Base-by-base conservation (phyloP, 2,329 filamentous ascomycete genomes). In the Fusarium continuum region DNA sequence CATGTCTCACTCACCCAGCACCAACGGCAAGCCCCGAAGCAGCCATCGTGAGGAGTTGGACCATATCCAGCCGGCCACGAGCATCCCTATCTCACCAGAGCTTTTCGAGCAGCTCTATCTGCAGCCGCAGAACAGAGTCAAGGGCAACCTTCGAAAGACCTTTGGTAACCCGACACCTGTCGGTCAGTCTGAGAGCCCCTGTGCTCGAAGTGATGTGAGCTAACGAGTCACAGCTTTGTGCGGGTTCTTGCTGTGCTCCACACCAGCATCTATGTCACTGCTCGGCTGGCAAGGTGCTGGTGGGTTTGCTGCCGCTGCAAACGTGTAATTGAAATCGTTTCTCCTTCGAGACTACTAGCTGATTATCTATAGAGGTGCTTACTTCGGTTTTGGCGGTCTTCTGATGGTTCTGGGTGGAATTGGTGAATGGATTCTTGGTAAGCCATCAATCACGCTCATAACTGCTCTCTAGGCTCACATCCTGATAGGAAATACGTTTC, bases 81-180 rank as follows among this genome's bases (percentile, higher is more conserved):
- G 78, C 66, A 76, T 84, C 7, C 73, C 80, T 6, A 80, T 85
- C 48, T 76, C 82, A 0, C 80, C 81, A 1, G 82, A 83, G 68
- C 71, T 81, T 2, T 85, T 84, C 52, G 82, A 84, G 68, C 83
- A 85, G 72, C 72, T 85, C 2, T 85, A 84, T 57, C 74, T 85
- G 9, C 78, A 76, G 3, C 82, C 82, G 2, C 77, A 82, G 55
- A 80, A 76, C 25, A 69, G 70, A 0, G 78, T 81, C 11, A 77
- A 79, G 25, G 80, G 81, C 4, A 76, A 83, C 11, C 69, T 84
- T 19, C 73, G 81, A 17, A 79, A 79, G 65, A 84, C 79, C 2
- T 80, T 84, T 62, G 82, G 76, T 6, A 85, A 85, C 53, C 83
- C 83, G 2, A 84, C 83, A 1, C 82, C 82, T 3, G 67, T 84